phyloP scores from a whole-genome alignment of 441 rosid species.

The Theobroma grandiflorum region DNA sequence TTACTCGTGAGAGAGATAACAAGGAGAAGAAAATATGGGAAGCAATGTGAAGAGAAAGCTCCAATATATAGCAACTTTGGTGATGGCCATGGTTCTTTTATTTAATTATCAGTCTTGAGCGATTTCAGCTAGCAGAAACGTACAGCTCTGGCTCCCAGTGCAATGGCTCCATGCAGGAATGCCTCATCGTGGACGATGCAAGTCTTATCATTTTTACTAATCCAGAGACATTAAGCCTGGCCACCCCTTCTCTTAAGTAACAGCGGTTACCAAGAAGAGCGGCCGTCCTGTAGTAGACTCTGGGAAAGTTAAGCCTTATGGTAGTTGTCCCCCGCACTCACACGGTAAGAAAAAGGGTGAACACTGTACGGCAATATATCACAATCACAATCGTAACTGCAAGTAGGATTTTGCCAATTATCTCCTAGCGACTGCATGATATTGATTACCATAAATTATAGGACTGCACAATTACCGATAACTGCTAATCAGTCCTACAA shows the following conservation, averaged over 20 bases:
- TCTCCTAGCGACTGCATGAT: no score
- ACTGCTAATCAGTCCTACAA: no score
- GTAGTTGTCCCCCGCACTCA: background rate
- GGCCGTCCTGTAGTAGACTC: background rate
- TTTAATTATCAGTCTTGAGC: background rate
- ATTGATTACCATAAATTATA: no score
- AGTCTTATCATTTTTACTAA: background rate
- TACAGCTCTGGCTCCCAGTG: background rate
- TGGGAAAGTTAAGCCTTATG: background rate
- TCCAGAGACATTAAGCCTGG: background rate
- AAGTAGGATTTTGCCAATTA: no score
- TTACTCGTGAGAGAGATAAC: no score
- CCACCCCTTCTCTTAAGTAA: background rate
- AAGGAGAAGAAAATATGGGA: no score
- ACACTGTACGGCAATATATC: background rate
- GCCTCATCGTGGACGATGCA: background rate
- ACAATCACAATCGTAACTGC: background rate
- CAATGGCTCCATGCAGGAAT: slow-evolving; percentile 10
- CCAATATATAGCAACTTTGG: background rate
- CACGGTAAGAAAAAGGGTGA: background rate
- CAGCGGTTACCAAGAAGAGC: background rate
- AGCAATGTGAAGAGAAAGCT: background rate
- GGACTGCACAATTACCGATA: no score
- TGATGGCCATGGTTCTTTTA: background rate
- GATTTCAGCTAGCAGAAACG: background rate